Evolutionary conservation across 805 yeast species (phyloP).

Genomic region (Cyberlindnera mycetangii): DNA sequence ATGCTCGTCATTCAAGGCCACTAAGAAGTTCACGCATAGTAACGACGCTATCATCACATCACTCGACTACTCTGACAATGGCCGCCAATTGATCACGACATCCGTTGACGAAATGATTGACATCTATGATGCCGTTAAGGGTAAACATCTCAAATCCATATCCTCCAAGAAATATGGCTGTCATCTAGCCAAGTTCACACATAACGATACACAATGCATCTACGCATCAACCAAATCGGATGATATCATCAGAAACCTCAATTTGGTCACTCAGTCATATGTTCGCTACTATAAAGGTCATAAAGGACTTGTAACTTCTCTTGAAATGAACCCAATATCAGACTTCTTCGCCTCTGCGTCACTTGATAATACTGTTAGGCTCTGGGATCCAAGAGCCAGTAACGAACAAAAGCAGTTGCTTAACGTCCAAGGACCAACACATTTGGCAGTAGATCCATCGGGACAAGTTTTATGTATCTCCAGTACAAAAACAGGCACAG

Average conservation of each 20-base stretch:
- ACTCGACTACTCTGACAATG: slow-evolving; percentile 79
- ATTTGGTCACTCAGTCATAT: slow-evolving; percentile 74
- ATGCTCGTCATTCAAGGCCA: slow-evolving; percentile 32
- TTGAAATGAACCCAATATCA: slow-evolving; percentile 70
- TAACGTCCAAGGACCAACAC: slow-evolving; percentile 50
- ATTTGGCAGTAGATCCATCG: slow-evolving; percentile 77
- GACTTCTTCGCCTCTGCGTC: slow-evolving; percentile 68
- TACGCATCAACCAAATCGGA: slow-evolving; percentile 83
- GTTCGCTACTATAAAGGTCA: slow-evolving; percentile 89
- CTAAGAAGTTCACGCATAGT: slow-evolving; percentile 50
- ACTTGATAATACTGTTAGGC: slow-evolving; percentile 71
- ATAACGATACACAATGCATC: slow-evolving; percentile 64
- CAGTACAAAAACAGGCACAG: slow-evolving; percentile 38
- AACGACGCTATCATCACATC: slow-evolving; percentile 52
- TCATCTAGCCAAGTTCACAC: slow-evolving; percentile 81
- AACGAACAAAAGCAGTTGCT: slow-evolving; percentile 62
- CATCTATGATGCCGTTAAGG: slow-evolving; percentile 70
- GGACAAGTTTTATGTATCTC: slow-evolving; percentile 79
- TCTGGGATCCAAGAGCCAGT: slow-evolving; percentile 82
- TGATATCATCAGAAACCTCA: slow-evolving; percentile 70
- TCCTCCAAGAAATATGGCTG: slow-evolving; percentile 91
- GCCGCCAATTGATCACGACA: slow-evolving; percentile 70
- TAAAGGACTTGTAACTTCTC: slow-evolving; percentile 64
- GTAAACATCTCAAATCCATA: slow-evolving; percentile 64
- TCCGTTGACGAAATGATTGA: slow-evolving; percentile 83